Evolutionary conservation across 371 early-diverging fungal genomes (phyloP).

Genomic region (Mortierella sp.): DNA sequence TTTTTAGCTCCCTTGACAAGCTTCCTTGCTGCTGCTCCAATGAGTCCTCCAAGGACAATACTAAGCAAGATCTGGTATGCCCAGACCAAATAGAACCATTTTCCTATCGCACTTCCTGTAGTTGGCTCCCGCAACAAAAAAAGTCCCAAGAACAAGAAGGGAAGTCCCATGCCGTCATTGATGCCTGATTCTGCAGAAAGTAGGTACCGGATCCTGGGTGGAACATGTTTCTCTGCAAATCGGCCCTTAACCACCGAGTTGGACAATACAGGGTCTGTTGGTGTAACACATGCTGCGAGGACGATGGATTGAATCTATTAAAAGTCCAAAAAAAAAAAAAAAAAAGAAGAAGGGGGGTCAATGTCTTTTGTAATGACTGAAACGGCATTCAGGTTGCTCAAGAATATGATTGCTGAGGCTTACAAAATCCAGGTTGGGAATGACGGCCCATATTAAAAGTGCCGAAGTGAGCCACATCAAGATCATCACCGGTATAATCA

Average conservation of each 20-base stretch:
- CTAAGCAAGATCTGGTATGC: slow-evolving; percentile 82
- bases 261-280: slow-evolving; percentile 97
- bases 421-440: slow-evolving; percentile 75
- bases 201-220: slow-evolving; percentile 80
- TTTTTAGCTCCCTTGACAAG: slow-evolving; percentile 76
- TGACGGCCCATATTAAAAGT: slow-evolving; percentile 69
- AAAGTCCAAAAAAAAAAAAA: not conserved
- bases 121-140: slow-evolving; percentile 69
- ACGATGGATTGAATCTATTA: slow-evolving; percentile 75
- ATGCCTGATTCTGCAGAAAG: slow-evolving; percentile 80
- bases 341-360: not conserved
- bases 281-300: slow-evolving; percentile 91
- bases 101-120: slow-evolving; percentile 69
- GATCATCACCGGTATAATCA: slow-evolving; percentile 88
- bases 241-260: slow-evolving; percentile 94
- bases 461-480: slow-evolving; percentile 89
- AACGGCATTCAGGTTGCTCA: not conserved
- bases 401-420: slow-evolving; percentile 19
- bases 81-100: slow-evolving; percentile 79
- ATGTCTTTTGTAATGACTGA: not conserved
- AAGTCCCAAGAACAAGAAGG: slow-evolving; percentile 85
- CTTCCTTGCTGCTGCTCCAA: slow-evolving; percentile 81
- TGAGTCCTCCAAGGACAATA: slow-evolving; percentile 77
- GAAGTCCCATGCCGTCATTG: slow-evolving; percentile 75
- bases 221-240: slow-evolving; percentile 93